These are phyloP conservation scores for Hypomyces rosellus DNA, from an alignment of 2,329 filamentous ascomycete species.

Conservation along the genomic window DNA sequence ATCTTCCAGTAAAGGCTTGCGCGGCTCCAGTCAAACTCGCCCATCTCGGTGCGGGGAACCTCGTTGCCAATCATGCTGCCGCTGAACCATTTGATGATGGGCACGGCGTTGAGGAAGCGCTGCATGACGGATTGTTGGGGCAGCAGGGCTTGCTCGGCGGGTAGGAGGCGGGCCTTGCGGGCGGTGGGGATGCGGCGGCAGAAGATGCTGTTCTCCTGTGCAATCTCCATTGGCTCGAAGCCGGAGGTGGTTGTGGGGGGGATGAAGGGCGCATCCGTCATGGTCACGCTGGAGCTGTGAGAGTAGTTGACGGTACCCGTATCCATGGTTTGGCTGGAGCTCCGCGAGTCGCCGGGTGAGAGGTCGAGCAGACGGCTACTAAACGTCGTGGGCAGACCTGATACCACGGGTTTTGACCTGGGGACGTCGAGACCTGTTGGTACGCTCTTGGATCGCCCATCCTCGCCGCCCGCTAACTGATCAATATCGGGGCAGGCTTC, in stretches of 20 bases:
- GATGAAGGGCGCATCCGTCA: constrained; percentile 26
- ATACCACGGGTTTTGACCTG: constrained; percentile 19
- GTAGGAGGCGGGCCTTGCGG: constrained; percentile 57
- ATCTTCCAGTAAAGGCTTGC: constrained; percentile 63
- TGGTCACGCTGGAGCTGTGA: constrained; percentile 40
- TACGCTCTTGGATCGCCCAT: constrained; percentile 30
- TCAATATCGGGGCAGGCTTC: constrained; percentile 52
- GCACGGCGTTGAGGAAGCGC: constrained; percentile 58
- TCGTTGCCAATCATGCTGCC: constrained; percentile 68
- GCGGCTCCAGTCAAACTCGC: constrained; percentile 69
- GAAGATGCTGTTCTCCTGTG: constrained; percentile 36
- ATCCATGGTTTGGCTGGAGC: constrained; percentile 52
- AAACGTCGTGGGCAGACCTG: constrained; percentile 29
- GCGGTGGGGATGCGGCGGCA: constrained; percentile 62
- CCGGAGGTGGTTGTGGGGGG: constrained; percentile 12
- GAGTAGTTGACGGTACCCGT: constrained; percentile 44
- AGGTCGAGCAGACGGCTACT: constrained; percentile 33
- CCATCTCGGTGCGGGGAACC: constrained; percentile 65
- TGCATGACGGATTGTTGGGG: constrained; percentile 61
- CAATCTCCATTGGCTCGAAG: constrained; percentile 24
- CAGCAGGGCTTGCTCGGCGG: constrained; percentile 63
- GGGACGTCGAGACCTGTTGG: constrained; percentile 24
- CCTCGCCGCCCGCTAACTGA: constrained; percentile 27
- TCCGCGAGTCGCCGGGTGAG: constrained; percentile 39
- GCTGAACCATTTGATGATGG: constrained; percentile 66